Evolutionary conservation across 2,329 filamentous ascomycete species (phyloP).

Genomic region (Claviceps humidiphila): DNA sequence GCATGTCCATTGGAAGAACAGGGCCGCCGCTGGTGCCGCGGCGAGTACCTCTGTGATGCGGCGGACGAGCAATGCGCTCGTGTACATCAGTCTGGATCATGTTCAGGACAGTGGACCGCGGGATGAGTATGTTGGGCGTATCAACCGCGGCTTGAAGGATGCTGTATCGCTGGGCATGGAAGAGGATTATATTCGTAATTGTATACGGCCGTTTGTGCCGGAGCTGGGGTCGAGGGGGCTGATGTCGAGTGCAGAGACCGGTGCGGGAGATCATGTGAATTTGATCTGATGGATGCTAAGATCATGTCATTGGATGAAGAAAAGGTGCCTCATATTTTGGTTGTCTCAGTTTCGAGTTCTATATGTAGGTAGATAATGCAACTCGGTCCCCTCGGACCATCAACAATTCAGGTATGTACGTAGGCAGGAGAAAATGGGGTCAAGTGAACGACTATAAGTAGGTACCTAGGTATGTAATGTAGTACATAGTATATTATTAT

Average conservation of each 20-base stretch:
- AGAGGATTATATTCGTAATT: slow-evolving; percentile 23
- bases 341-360: too few species aligned
- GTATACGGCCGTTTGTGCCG: slow-evolving; percentile 24
- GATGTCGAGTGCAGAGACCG: neutral
- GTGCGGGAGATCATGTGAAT: neutral
- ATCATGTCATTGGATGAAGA: too few species aligned
- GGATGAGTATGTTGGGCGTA: slow-evolving; percentile 27
- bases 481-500: too few species aligned
- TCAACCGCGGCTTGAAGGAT: slow-evolving; percentile 24
- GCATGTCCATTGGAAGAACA: slow-evolving; percentile 2
- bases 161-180: slow-evolving; percentile 22
- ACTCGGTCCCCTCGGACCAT: too few species aligned
- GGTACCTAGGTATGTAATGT: too few species aligned
- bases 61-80: slow-evolving; percentile 19
- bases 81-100: slow-evolving; percentile 24
- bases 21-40: neutral
- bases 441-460: too few species aligned
- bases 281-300: too few species aligned
- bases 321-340: too few species aligned
- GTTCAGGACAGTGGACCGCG: slow-evolving; percentile 21
- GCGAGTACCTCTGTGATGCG: neutral
- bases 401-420: too few species aligned
- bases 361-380: too few species aligned
- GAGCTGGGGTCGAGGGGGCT: slow-evolving; percentile 4
- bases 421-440: too few species aligned